Conservation (phyloP, 345 rosid species). For the Hibiscus mutabilis region DNA sequence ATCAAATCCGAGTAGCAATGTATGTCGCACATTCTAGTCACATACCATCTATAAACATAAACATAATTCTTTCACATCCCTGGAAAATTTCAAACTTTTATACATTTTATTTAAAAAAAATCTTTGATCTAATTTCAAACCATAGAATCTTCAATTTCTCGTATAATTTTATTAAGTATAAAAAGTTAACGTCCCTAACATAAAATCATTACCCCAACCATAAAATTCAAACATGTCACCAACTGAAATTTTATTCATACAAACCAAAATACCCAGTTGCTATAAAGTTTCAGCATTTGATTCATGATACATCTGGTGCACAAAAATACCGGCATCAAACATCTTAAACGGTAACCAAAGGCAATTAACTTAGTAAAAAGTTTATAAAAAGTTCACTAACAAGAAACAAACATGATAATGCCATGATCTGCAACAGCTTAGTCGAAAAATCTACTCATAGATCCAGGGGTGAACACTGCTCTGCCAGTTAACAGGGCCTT, state of each 20-base stretch:
- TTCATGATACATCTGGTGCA: not conserved
- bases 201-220: not conserved
- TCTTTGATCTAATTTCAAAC: no score
- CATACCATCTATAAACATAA: no score
- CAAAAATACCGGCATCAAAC: not conserved
- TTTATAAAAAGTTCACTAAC: not conserved
- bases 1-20: no score
- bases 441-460: conserved; percentile 45
- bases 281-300: not conserved
- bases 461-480: conserved; percentile 79
- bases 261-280: not conserved
- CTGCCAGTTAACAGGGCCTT: conserved; percentile 70
- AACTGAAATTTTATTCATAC: not conserved
- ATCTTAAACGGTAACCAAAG: not conserved
- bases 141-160: no score
- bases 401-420: not conserved
- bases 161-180: no score
- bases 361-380: not conserved
- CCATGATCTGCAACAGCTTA: not conserved
- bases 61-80: no score
- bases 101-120: no score
- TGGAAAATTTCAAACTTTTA: no score
- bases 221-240: not conserved
- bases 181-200: no score
- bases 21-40: no score